Percentiles rank a stretch among this genome's conserved stretches.
Evolutionary conservation across 768 basidiomycete species (phyloP).

Genomic region (Lentinula lateritia): DNA sequence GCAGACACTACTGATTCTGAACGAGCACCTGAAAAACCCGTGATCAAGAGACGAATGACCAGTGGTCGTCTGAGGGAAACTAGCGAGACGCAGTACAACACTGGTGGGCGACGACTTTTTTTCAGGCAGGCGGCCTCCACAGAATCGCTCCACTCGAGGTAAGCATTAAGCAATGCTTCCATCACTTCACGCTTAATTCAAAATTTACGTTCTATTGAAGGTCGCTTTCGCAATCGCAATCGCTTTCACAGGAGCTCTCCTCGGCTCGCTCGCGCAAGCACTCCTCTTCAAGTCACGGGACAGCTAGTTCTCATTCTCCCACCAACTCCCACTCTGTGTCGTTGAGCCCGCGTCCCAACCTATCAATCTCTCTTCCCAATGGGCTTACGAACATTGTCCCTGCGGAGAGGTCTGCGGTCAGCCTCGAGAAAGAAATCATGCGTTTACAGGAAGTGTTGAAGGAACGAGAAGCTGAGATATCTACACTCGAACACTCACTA

Average conservation of each 20-base stretch:
- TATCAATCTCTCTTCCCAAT: constrained; percentile 52
- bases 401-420: constrained; percentile 72
- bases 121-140: constrained; percentile 84
- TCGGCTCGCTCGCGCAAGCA: constrained; percentile 82
- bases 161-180: constrained; percentile 11
- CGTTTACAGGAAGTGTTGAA: constrained; percentile 88
- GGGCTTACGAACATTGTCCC: constrained; percentile 18
- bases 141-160: constrained; percentile 88
- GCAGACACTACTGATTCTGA: constrained; percentile 40
- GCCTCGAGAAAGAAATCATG: constrained; percentile 94
- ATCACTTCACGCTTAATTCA: constrained; percentile 3
- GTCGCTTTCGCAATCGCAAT: constrained; percentile 91
- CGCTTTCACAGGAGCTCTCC: constrained; percentile 95
- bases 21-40: constrained; percentile 27
- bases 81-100: constrained; percentile 42
- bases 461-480: constrained; percentile 90
- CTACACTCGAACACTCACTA: constrained; percentile 53
- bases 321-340: constrained; percentile 47
- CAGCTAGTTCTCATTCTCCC: constrained; percentile 55
- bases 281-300: constrained; percentile 72
- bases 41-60: constrained; percentile 49
- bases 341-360: constrained; percentile 40
- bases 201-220: constrained; percentile 29
- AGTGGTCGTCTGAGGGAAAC: constrained; percentile 44
- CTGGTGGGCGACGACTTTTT: constrained; percentile 65